These are phyloP conservation scores for Pyricularia sp. DNA, from an alignment of 2,329 filamentous ascomycete genomes.

Conservation along the genomic window DNA sequence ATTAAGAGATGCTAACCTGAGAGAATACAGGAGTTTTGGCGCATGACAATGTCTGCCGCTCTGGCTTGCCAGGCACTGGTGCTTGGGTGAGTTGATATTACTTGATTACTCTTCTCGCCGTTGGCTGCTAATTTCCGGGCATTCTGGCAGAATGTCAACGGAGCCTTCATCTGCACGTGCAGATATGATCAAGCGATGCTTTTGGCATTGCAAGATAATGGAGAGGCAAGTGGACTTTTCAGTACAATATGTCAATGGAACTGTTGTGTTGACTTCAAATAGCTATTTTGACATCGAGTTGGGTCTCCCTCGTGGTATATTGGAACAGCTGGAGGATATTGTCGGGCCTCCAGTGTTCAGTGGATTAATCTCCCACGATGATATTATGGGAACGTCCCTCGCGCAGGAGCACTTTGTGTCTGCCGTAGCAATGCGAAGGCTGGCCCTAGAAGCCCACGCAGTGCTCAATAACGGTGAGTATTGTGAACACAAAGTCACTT, in stretches of 20 bases:
- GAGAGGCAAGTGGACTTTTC: conserved; percentile 31
- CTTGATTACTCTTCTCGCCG: not conserved
- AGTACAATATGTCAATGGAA: not conserved
- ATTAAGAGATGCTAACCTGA: not conserved
- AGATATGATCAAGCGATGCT: conserved; percentile 43
- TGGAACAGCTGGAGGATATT: conserved; percentile 41
- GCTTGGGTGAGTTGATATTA: conserved; percentile 29
- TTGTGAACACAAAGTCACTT: not conserved
- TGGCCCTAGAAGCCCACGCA: conserved; percentile 43
- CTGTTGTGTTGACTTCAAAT: not conserved
- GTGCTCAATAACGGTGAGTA: conserved; percentile 41
- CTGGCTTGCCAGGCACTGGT: conserved; percentile 47
- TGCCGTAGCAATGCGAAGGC: conserved; percentile 45
- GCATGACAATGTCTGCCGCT: conserved; percentile 44
- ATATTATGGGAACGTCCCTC: conserved; percentile 38
- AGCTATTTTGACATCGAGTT: conserved; percentile 43
- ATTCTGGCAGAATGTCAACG: conserved; percentile 23
- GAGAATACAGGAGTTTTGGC: conserved; percentile 46
- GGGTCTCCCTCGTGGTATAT: conserved; percentile 44
- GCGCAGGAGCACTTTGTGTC: conserved; percentile 51
- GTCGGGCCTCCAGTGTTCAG: conserved; percentile 47
- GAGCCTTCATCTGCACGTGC: conserved; percentile 36
- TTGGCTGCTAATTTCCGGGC: not conserved
- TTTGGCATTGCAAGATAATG: conserved; percentile 48
- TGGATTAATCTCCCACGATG: conserved; percentile 33